Conservation (phyloP, 768 basidiomycete genomes). For the Xerocomellus amylosporus region DNA sequence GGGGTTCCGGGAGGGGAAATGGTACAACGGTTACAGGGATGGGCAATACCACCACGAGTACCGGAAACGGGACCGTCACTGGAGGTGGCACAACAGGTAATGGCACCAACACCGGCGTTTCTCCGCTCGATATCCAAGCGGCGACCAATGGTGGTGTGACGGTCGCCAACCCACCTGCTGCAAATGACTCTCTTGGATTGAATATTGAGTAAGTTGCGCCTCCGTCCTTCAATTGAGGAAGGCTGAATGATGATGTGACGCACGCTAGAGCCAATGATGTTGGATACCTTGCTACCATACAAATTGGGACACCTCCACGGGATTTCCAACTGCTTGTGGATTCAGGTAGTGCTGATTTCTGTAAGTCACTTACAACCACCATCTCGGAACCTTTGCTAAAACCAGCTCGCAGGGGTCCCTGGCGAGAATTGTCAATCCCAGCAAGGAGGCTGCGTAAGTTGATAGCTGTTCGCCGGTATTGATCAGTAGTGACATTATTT, state of each 20-base stretch:
- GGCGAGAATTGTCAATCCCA: constrained; percentile 49
- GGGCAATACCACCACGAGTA: constrained; percentile 3
- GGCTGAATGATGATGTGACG: constrained; percentile 1
- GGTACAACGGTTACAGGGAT: not conserved
- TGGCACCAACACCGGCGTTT: constrained; percentile 32
- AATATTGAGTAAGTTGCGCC: constrained; percentile 57
- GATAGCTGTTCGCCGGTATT: not conserved
- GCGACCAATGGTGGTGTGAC: constrained; percentile 40
- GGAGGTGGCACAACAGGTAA: constrained; percentile 13
- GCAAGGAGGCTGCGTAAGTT: constrained; percentile 41
- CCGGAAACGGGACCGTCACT: constrained; percentile 8
- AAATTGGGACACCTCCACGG: constrained; percentile 64
- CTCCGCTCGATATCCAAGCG: constrained; percentile 37
- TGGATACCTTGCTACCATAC: constrained; percentile 56
- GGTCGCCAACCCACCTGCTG: constrained; percentile 38
- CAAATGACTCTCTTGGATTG: constrained; percentile 58
- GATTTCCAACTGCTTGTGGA: constrained; percentile 64
- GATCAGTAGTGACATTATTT: constrained; percentile 20
- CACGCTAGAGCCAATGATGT: constrained; percentile 45
- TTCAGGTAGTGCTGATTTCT: constrained; percentile 66
- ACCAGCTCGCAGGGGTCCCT: constrained; percentile 42
- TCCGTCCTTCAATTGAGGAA: not conserved
- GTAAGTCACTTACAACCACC: constrained; percentile 22
- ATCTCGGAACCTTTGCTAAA: not conserved
- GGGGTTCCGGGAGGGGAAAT: not conserved